phyloP scores from a whole-genome alignment of 805 yeast species.

The Candida boleticola region DNA sequence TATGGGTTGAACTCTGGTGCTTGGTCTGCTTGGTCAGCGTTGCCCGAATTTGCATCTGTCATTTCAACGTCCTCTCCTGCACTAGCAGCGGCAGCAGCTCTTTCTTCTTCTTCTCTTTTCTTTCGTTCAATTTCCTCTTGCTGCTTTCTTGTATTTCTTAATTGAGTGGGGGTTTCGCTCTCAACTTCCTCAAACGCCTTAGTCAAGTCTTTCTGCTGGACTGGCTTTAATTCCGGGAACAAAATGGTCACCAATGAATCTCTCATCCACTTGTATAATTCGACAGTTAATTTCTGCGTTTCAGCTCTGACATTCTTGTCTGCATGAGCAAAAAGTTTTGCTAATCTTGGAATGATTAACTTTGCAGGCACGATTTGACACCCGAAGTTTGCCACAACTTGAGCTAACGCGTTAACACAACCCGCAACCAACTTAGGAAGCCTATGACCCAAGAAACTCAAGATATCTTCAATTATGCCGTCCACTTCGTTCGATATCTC shows the following conservation, averaged over 20 bases:
- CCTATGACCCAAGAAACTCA: conserved; percentile 60
- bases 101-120: conserved; percentile 10
- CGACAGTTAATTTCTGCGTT: conserved; percentile 65
- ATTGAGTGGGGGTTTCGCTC: conserved; percentile 45
- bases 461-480: conserved; percentile 61
- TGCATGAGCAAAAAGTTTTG: conserved; percentile 77
- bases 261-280: conserved; percentile 74
- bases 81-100: conserved; percentile 11
- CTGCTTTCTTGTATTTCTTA: conserved; percentile 54
- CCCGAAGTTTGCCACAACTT: conserved; percentile 61
- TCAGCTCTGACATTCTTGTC: conserved; percentile 84
- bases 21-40: conserved; percentile 6
- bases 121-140: conserved; percentile 37
- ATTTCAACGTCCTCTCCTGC: conserved; percentile 18
- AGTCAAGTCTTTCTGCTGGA: conserved; percentile 82
- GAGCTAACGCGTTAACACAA: conserved; percentile 52
- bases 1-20: conserved; percentile 55
- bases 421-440: conserved; percentile 80
- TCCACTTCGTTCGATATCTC: conserved; percentile 64
- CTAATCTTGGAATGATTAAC: conserved; percentile 53
- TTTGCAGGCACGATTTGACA: conserved; percentile 59
- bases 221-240: conserved; percentile 77
- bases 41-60: conserved; percentile 21
- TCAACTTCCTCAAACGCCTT: conserved; percentile 59
- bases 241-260: conserved; percentile 54